phyloP scores from a whole-genome alignment of 2,329 filamentous ascomycete species.

The Aulographum hederae region DNA sequence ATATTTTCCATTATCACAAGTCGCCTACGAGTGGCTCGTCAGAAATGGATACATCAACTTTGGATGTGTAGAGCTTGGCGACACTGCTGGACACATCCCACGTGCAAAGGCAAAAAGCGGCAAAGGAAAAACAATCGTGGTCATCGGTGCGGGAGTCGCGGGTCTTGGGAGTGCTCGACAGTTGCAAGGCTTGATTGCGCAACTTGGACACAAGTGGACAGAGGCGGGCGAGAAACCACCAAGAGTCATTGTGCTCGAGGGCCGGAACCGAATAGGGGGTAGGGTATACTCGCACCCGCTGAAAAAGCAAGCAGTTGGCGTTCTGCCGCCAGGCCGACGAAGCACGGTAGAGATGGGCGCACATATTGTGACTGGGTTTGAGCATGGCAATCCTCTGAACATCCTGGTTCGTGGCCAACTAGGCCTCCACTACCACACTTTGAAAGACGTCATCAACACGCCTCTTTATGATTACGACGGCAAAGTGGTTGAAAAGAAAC shows the following conservation, averaged over 20 bases:
- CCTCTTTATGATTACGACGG: constrained; percentile 80
- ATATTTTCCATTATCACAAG: constrained; percentile 75
- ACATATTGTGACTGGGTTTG: constrained; percentile 95
- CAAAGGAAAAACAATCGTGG: constrained; percentile 55
- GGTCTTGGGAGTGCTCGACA: constrained; percentile 86
- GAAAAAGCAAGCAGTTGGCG: constrained; percentile 36
- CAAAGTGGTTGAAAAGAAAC: constrained; percentile 54
- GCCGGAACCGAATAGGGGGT: constrained; percentile 70
- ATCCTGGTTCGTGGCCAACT: constrained; percentile 81
- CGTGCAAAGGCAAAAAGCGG: constrained; percentile 21
- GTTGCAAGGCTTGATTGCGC: constrained; percentile 66
- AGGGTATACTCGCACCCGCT: constrained; percentile 75
- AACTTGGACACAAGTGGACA: constrained; percentile 53
- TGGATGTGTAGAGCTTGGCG: constrained; percentile 64
- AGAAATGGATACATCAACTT: constrained; percentile 93
- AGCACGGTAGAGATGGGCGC: constrained; percentile 93
- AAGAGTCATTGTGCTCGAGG: constrained; percentile 67
- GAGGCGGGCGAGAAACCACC: constrained; percentile 50
- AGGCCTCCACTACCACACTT: constrained; percentile 64
- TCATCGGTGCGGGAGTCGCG: constrained; percentile 88
- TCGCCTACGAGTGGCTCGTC: constrained; percentile 85
- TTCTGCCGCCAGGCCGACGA: constrained; percentile 33
- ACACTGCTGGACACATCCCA: constrained; percentile 17
- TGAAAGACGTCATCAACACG: constrained; percentile 61
- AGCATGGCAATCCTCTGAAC: constrained; percentile 85